A percentile compares a stretch with the other conserved stretches of the same genome.
phyloP scores from a whole-genome alignment of 805 yeast species.

The Tetrapisispora taiwanensis region DNA sequence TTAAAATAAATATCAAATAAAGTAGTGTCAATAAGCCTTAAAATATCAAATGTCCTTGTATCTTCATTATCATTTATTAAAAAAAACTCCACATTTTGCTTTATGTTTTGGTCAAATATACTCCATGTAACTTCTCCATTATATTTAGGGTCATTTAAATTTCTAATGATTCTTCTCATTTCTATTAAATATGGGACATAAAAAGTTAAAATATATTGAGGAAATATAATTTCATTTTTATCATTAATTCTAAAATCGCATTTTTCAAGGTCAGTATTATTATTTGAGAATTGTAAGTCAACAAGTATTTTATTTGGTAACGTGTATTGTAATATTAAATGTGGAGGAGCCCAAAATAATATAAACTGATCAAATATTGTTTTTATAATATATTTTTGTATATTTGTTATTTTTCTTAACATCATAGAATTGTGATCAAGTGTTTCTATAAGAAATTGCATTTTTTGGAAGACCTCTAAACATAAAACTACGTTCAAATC shows the following conservation, averaged over 20 bases:
- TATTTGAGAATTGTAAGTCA: neutral
- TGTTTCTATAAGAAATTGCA: constrained; percentile 8
- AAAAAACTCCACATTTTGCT: constrained; percentile 21
- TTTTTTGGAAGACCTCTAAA: constrained; percentile 16
- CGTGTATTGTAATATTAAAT: constrained; percentile 34
- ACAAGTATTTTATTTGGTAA: constrained; percentile 30
- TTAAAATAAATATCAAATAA: constrained; percentile 64
- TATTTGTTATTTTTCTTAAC: neutral
- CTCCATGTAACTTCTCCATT: constrained; percentile 14
- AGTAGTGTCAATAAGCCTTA: constrained; percentile 57
- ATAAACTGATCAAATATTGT: constrained; percentile 32
- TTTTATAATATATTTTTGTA: constrained; percentile 15
- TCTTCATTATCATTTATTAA: constrained; percentile 27
- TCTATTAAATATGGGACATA: constrained; percentile 38
- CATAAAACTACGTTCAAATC: constrained; percentile 26
- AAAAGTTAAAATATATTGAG: constrained; percentile 9
- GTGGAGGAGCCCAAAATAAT: constrained; percentile 52
- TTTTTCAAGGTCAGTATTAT: neutral
- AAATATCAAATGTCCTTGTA: constrained; percentile 31
- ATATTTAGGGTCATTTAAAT: constrained; percentile 11
- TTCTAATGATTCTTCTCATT: constrained; percentile 35
- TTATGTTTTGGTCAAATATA: constrained; percentile 13
- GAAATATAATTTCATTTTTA: constrained; percentile 11
- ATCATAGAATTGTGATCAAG: neutral
- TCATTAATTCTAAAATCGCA: too few relatives aligned